phyloP scores from a whole-genome alignment of 768 basidiomycete genomes.

The Lepiota brunneoincarnata region DNA sequence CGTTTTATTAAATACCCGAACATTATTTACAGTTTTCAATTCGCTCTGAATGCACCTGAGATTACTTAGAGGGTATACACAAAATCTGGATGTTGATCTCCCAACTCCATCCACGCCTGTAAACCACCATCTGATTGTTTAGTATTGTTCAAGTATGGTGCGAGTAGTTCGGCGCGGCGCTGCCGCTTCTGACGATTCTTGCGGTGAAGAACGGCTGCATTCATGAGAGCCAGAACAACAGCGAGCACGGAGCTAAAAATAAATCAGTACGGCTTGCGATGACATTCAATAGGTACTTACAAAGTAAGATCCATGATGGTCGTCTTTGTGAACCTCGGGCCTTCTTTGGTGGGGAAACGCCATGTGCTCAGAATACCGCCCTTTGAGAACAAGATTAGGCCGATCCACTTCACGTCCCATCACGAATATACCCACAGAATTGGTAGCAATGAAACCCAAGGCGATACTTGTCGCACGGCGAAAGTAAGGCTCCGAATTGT shows the following conservation, averaged over 20 bases:
- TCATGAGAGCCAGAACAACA: conserved; percentile 21
- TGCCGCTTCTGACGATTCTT: conserved; percentile 25
- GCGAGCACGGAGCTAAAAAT: conserved; percentile 23
- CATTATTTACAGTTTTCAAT: background rate
- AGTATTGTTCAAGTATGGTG: conserved; percentile 23
- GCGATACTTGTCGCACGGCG: conserved; percentile 34
- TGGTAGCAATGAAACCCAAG: conserved; percentile 31
- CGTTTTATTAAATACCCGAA: conserved; percentile 5
- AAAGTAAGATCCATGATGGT: conserved; percentile 35
- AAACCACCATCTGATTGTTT: conserved; percentile 23
- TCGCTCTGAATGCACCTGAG: background rate
- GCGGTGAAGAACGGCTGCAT: conserved; percentile 24
- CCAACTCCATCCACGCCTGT: conserved; percentile 32
- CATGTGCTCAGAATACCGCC: conserved; percentile 39
- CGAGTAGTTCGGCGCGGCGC: conserved; percentile 25
- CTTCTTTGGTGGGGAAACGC: conserved; percentile 36
- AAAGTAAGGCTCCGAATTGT: conserved; percentile 36
- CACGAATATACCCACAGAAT: conserved; percentile 22
- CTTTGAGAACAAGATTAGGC: conserved; percentile 14
- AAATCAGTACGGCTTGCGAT: background rate
- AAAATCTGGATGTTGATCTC: conserved; percentile 36
- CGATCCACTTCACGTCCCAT: background rate
- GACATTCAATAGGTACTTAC: conserved; percentile 19
- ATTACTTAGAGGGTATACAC: conserved; percentile 21
- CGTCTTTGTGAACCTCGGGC: conserved; percentile 32